phyloP scores from a whole-genome alignment of 176 grass and related monocot genomes.

The Cenchrus purpureus region DNA sequence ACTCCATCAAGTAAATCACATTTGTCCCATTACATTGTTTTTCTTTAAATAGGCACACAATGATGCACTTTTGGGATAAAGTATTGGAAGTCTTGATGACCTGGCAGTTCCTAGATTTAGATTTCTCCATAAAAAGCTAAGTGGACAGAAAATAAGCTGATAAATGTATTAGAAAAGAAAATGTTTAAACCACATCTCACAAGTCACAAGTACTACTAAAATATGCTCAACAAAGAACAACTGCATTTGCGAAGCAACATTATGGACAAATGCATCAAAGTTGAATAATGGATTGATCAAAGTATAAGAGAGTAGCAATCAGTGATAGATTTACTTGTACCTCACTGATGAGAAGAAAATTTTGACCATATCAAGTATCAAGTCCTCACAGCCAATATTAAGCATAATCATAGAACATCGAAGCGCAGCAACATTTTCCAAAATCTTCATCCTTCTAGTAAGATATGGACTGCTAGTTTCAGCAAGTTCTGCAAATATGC shows the following conservation, averaged over 20 bases:
- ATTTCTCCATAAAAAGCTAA: constrained; percentile 10
- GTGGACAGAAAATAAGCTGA: neutral
- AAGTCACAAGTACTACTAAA: constrained; percentile 2
- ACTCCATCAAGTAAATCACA: neutral
- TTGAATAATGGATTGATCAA: neutral
- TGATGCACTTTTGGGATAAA: neutral
- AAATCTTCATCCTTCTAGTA: constrained; percentile 90
- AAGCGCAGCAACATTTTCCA: constrained; percentile 83
- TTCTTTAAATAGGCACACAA: neutral
- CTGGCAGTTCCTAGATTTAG: constrained; percentile 10
- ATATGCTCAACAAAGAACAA: neutral
- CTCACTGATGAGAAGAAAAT: constrained; percentile 77
- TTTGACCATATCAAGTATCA: constrained; percentile 89
- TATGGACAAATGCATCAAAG: constrained; percentile 26
- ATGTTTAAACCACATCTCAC: neutral
- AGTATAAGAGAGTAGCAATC: constrained; percentile 28
- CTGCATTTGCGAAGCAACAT: constrained; percentile 22
- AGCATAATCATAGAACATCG: constrained; percentile 91
- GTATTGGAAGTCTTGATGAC: neutral
- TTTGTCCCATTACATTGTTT: neutral
- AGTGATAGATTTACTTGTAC: constrained; percentile 52
- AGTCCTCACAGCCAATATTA: constrained; percentile 77
- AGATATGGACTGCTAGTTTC: constrained; percentile 86
- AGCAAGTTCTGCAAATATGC: constrained; percentile 74
- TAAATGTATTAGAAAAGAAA: neutral